Evolutionary conservation across 1,284 basidiomycete species (phyloP).

Genomic region (Heterobasidion irregulare): DNA sequence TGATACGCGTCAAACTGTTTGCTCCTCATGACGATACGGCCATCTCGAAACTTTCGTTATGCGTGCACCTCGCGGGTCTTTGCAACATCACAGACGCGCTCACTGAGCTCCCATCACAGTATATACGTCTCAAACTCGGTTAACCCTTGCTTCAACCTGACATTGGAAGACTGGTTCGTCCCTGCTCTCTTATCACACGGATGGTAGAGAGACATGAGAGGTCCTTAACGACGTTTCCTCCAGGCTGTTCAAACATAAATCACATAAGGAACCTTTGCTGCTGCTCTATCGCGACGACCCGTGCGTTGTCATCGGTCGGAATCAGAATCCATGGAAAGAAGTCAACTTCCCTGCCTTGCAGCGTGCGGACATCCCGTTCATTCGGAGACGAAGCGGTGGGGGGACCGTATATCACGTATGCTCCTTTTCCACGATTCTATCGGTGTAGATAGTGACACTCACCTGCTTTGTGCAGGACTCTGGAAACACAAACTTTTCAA

Average conservation of each 20-base stretch:
- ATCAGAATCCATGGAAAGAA: slow-evolving; percentile 99
- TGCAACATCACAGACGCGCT: slow-evolving; percentile 9
- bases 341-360: slow-evolving; percentile 62
- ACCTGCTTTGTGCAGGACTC: slow-evolving; percentile 58
- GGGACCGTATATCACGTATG: slow-evolving; percentile 95
- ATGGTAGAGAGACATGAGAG: not conserved
- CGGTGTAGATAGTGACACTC: not conserved
- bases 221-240: slow-evolving; percentile 1
- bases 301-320: slow-evolving; percentile 92
- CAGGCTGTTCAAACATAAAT: slow-evolving; percentile 81
- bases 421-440: slow-evolving; percentile 8
- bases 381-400: slow-evolving; percentile 89
- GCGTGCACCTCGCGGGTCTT: slow-evolving; percentile 1
- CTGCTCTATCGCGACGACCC: slow-evolving; percentile 87
- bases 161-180: slow-evolving; percentile 86
- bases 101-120: slow-evolving; percentile 28
- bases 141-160: slow-evolving; percentile 90
- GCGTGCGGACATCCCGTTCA: slow-evolving; percentile 60
- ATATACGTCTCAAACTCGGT: slow-evolving; percentile 81
- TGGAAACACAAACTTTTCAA: slow-evolving; percentile 96
- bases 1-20: not conserved
- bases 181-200: not conserved
- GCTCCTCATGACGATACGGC: not conserved
- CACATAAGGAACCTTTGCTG: slow-evolving; percentile 61
- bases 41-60: slow-evolving; percentile 3